Conservation (phyloP, 2,329 filamentous ascomycete genomes). For the Fusarium coffeatum region DNA sequence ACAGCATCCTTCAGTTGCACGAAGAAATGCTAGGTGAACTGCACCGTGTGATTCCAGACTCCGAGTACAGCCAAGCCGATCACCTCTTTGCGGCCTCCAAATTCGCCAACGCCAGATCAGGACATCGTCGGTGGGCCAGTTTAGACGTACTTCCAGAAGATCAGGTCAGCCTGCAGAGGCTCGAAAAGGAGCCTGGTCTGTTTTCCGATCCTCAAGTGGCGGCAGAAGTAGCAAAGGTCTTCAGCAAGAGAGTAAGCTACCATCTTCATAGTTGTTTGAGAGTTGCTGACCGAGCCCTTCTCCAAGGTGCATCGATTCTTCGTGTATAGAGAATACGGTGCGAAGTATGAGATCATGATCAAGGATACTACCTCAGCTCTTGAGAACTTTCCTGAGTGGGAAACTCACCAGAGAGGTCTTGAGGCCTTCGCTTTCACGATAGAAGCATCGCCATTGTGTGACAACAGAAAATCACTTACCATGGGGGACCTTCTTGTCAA, state of each 20-base stretch:
- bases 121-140: conserved; percentile 62
- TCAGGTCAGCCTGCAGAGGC: conserved; percentile 53
- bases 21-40: conserved; percentile 83
- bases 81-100: conserved; percentile 19
- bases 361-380: conserved; percentile 79
- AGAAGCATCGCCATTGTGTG: conserved; percentile 70
- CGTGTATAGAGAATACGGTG: conserved; percentile 90
- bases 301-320: conserved; percentile 82
- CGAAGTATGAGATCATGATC: conserved; percentile 87
- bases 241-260: conserved; percentile 65
- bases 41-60: conserved; percentile 75
- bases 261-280: not conserved
- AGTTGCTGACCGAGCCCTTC: not conserved
- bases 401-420: conserved; percentile 83
- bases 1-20: conserved; percentile 84
- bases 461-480: conserved; percentile 79
- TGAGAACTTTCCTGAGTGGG: conserved; percentile 77
- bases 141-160: conserved; percentile 60
- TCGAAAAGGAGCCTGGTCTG: conserved; percentile 63
- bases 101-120: conserved; percentile 20
- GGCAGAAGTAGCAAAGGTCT: conserved; percentile 70
- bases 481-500: conserved; percentile 92
- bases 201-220: conserved; percentile 68
- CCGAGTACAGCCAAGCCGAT: conserved; percentile 66
- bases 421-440: conserved; percentile 84